phyloP scores from a whole-genome alignment of 306 rosid species.

The Elaeagnus macrophylla region DNA sequence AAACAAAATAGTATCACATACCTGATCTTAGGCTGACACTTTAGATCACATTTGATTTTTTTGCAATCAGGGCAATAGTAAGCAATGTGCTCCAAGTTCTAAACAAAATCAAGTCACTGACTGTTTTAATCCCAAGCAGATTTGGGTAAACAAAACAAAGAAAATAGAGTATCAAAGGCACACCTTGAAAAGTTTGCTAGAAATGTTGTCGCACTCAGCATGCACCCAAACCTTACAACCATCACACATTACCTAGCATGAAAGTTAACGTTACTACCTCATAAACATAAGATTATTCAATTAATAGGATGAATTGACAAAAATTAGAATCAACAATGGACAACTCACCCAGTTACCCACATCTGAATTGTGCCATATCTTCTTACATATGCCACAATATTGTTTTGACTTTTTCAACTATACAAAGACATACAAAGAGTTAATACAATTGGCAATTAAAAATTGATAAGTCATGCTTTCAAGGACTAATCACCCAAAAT shows the following conservation, averaged over 20 bases:
- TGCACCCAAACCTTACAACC: constrained; percentile 98
- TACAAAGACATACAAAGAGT: constrained; percentile 10
- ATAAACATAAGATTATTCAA: constrained; percentile 20
- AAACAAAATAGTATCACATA: constrained; percentile 22
- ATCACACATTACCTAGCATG: constrained; percentile 80
- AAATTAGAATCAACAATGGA: constrained; percentile 4
- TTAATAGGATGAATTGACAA: not conserved
- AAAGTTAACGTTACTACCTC: constrained; percentile 14
- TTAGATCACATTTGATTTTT: constrained; percentile 31
- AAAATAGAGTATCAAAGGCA: constrained; percentile 15
- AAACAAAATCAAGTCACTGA: constrained; percentile 15
- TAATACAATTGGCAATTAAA: constrained; percentile 7
- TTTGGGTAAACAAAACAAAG: not conserved
- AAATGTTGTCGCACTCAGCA: constrained; percentile 77
- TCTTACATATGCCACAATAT: constrained; percentile 93
- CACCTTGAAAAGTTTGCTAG: constrained; percentile 63
- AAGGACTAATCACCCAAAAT: not conserved
- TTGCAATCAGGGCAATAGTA: constrained; percentile 94
- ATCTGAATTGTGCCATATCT: constrained; percentile 90
- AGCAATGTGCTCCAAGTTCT: constrained; percentile 67
- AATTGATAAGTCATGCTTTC: not conserved
- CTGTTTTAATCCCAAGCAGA: constrained; percentile 2
- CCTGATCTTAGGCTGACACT: constrained; percentile 40
- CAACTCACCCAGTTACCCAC: constrained; percentile 93
- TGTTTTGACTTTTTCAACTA: constrained; percentile 85